Evolutionary conservation across 2,329 filamentous ascomycete species (phyloP).

Genomic region (Ophiocordyceps australis): DNA sequence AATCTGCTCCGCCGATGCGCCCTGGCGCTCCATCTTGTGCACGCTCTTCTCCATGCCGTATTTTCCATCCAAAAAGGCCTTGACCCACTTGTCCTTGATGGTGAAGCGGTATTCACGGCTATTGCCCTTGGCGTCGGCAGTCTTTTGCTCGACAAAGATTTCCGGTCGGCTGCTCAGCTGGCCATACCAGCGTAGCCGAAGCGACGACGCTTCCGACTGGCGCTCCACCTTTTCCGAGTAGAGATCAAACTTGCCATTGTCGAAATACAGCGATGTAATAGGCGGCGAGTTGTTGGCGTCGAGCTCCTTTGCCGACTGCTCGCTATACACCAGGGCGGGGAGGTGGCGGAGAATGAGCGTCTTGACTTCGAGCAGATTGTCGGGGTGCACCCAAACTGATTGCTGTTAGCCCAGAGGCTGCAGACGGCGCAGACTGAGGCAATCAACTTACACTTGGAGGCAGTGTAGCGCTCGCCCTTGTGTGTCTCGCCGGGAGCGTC

Average conservation of each 20-base stretch:
- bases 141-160: slow-evolving; percentile 80
- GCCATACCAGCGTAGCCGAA: slow-evolving; percentile 84
- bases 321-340: slow-evolving; percentile 84
- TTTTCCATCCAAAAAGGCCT: slow-evolving; percentile 68
- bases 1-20: slow-evolving; percentile 46
- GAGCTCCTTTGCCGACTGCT: slow-evolving; percentile 64
- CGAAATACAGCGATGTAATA: slow-evolving; percentile 92
- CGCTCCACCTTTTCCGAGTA: slow-evolving; percentile 75
- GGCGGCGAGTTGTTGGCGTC: slow-evolving; percentile 72
- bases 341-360: slow-evolving; percentile 83
- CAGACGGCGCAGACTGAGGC: no score
- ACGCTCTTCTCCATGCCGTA: slow-evolving; percentile 88
- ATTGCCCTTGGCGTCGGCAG: slow-evolving; percentile 53
- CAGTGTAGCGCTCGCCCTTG: slow-evolving; percentile 58
- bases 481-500: slow-evolving; percentile 36
- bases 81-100: slow-evolving; percentile 89
- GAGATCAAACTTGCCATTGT: slow-evolving; percentile 68
- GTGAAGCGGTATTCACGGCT: slow-evolving; percentile 66
- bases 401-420: slow-evolving; percentile 1
- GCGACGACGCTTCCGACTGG: slow-evolving; percentile 56
- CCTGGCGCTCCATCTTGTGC: slow-evolving; percentile 68
- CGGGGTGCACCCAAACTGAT: slow-evolving; percentile 84
- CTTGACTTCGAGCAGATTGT: slow-evolving; percentile 94
- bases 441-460: slow-evolving; percentile 73
- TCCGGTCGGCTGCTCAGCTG: slow-evolving; percentile 63